Conservation (phyloP, 2,329 filamentous ascomycete genomes). For the Eurotiales sp. region DNA sequence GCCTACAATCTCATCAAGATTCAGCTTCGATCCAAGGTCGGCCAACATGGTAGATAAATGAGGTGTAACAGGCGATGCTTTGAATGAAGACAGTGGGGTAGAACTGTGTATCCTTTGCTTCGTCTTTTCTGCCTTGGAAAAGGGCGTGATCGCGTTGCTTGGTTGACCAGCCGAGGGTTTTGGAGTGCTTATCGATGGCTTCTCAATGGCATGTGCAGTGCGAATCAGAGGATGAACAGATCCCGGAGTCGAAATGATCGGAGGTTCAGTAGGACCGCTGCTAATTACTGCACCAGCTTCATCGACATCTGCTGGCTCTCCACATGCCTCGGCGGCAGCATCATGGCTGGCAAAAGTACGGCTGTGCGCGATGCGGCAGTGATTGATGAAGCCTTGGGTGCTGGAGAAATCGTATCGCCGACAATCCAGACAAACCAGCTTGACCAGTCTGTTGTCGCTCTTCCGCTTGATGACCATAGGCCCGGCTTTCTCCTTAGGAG, state of each 20-base stretch:
- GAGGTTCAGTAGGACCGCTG: conserved; percentile 23
- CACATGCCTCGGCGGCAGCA: conserved; percentile 83
- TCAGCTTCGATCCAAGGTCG: conserved; percentile 57
- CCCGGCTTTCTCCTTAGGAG: conserved; percentile 74
- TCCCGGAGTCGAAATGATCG: conserved; percentile 37
- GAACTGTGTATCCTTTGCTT: neutral
- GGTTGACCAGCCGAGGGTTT: neutral
- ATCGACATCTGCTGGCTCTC: conserved; percentile 72
- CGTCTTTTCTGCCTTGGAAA: neutral
- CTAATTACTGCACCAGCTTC: conserved; percentile 51
- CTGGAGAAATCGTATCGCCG: conserved; percentile 88
- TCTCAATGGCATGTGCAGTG: conserved; percentile 47
- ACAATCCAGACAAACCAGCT: conserved; percentile 86
- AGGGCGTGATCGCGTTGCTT: neutral
- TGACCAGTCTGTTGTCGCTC: conserved; percentile 77
- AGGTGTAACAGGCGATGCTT: conserved; percentile 58
- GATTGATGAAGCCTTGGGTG: conserved; percentile 98
- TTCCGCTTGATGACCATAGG: conserved; percentile 81
- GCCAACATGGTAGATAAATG: conserved; percentile 65
- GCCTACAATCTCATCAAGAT: conserved; percentile 58
- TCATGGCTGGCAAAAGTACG: conserved; percentile 95
- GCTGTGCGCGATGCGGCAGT: conserved; percentile 93
- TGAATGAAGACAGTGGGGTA: conserved; percentile 39
- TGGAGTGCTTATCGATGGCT: conserved; percentile 19
- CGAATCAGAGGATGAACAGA: conserved; percentile 62